Base-by-base conservation (phyloP, 225 moss, liverwort and hornwort genomes). In the Bryoerythrophyllum caledonicum region DNA sequence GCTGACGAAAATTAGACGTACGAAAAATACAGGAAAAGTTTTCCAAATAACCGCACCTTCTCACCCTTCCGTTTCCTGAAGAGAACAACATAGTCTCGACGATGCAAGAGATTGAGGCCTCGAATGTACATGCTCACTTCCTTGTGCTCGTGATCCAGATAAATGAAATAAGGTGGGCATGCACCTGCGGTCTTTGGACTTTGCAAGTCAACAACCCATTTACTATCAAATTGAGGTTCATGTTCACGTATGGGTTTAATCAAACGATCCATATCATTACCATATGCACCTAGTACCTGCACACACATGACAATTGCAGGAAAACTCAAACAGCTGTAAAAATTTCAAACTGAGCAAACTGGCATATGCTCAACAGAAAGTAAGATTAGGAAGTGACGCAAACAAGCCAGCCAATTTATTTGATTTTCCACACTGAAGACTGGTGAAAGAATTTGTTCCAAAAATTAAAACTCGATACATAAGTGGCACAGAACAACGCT, bases 121-220 rank as follows among this genome's bases (percentile, higher is more conserved):
- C 90, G 82, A 58, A 90, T 86, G 65, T 87, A 87, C 75, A 90
- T 66, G 76, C 72, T 82, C 75, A 90, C 85, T 81, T 90, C 87
- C 62, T 55, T 79, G 35, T 83, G 55, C 43, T 70, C 81, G 25
- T 84, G 83, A 60, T 88, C 82, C 74, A 83, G 71, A 66, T 73
- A 74, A 32, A 90, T 80, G 65, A 82, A 88, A 73, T 80, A 84
- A 17, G 90, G 85, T 73, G 90, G 87, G 77, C 87, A 86, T 41
- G 62, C 77, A 10, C 75, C 72, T n/a, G 51, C 5, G 35, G 23
- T 41, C 11, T 23, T 74, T 12, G 86, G 86, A 60, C 48, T 60
- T 26, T 82, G 77, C 61, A 83, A 74, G 65, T 63, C 77, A 49
- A 90, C 83, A 40, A 90, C 85, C 17, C 74, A 57, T 57, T 78